These are phyloP conservation scores for Rhizodiscina lignyota DNA, from an alignment of 495 filamentous ascomycete genomes.

Conservation along the genomic window DNA sequence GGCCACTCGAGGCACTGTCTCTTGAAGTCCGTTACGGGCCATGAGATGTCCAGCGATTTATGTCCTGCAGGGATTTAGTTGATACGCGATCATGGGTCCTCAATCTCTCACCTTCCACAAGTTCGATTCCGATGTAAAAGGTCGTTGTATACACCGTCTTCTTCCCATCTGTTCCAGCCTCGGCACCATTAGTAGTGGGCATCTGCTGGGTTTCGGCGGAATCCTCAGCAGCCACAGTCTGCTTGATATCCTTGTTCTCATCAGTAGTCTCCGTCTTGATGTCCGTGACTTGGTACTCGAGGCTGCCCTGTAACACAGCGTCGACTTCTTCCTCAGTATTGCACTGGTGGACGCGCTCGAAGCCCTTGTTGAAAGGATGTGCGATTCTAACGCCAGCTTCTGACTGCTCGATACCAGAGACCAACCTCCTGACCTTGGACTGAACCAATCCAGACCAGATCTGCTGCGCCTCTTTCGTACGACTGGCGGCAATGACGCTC, in stretches of 20 bases:
- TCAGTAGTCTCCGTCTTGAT: constrained; percentile 43
- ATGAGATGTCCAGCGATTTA: constrained; percentile 49
- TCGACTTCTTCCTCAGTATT: constrained; percentile 52
- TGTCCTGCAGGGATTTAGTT: constrained; percentile 24
- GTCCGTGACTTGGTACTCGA: constrained; percentile 47
- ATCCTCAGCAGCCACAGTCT: constrained; percentile 31
- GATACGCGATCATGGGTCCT: constrained; percentile 4
- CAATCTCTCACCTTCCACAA: constrained; percentile 37
- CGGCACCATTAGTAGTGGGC: constrained; percentile 4
- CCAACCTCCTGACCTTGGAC: constrained; percentile 75
- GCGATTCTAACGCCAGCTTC: constrained; percentile 56
- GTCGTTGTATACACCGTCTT: constrained; percentile 65
- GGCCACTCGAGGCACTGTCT: constrained; percentile 46
- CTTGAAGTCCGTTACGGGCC: constrained; percentile 60
- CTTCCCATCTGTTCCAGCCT: constrained; percentile 17
- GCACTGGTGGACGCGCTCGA: constrained; percentile 63
- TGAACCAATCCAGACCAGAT: constrained; percentile 85
- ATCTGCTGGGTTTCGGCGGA: constrained; percentile 21
- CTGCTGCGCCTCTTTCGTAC: constrained; percentile 66
- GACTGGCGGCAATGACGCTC: constrained; percentile 70
- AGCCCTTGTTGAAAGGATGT: constrained; percentile 85
- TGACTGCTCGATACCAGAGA: constrained; percentile 60
- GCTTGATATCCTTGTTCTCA: constrained; percentile 36
- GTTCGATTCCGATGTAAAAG: constrained; percentile 72
- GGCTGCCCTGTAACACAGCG: constrained; percentile 51